phyloP scores from a whole-genome alignment of 306 rosid genomes.

The Argentina anserina region DNA sequence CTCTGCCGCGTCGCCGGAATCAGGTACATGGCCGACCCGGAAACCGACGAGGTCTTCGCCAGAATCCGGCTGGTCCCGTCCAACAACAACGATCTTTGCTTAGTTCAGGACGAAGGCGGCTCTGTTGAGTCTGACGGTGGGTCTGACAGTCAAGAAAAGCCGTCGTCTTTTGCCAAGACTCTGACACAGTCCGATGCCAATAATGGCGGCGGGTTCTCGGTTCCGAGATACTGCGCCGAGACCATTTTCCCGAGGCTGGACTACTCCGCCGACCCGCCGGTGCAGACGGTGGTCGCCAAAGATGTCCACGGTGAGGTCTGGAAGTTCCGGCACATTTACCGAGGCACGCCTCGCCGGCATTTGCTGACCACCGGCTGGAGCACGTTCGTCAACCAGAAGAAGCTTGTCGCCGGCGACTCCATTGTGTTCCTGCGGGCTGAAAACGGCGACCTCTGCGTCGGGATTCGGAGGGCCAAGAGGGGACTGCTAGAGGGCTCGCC shows the following conservation, averaged over 20 bases:
- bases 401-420: slow-evolving; percentile 93
- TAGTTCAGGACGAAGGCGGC: slow-evolving; percentile 31
- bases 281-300: slow-evolving; percentile 80
- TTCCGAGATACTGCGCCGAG: slow-evolving; percentile 94
- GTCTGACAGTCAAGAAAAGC: slow-evolving; percentile 60
- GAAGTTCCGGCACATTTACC: slow-evolving; percentile 89
- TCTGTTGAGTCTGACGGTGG: slow-evolving; percentile 24
- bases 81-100: slow-evolving; percentile 35
- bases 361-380: slow-evolving; percentile 97
- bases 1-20: slow-evolving; percentile 65
- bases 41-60: slow-evolving; percentile 82
- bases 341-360: slow-evolving; percentile 95
- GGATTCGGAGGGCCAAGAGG: slow-evolving; percentile 80
- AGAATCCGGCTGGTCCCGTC: slow-evolving; percentile 49
- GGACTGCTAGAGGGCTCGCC: slow-evolving; percentile 38
- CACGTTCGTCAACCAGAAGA: slow-evolving; percentile 90
- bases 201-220: slow-evolving; percentile 98
- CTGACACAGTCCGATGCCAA: slow-evolving; percentile 95
- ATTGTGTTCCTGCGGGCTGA: slow-evolving; percentile 81
- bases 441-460: slow-evolving; percentile 73
- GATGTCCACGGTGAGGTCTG: slow-evolving; percentile 90
- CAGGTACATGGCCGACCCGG: slow-evolving; percentile 79
- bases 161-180: slow-evolving; percentile 86
- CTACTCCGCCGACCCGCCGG: slow-evolving; percentile 95
- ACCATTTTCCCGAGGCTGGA: slow-evolving; percentile 85